Base-by-base conservation (phyloP, 345 rosid species). In the Eucalyptus rudis region DNA sequence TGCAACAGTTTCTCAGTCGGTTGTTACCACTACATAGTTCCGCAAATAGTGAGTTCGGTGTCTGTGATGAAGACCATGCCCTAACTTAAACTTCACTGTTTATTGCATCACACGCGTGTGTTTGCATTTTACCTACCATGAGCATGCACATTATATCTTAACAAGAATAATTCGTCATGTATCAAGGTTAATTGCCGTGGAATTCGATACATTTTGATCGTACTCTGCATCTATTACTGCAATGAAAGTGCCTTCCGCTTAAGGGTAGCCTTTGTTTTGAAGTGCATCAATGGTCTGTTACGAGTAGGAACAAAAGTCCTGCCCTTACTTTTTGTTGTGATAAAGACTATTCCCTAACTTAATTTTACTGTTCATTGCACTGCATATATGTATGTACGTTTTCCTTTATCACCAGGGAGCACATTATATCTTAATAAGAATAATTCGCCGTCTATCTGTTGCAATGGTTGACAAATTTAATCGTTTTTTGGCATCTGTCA, bases 381-480 rank as follows among this genome's bases (percentile, higher is more conserved):
- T 22, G 27, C 15, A 36, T 68, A 2, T 2, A 68, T 33, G 80
- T 31, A 17, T 71, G 3, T 17, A 17, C 25, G 40, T 33, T 71
- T 71, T 33, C 22, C 81, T 33, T 33, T 71, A 10, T 10, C 44
- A 8, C 1, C 13, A 33, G 13, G 13, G 7, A 10, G 2, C 80
- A 33, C 40, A 8, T 1, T 68, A 1, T 68, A 68, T 33, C 80
- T 17, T 17, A 17, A 8, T 17, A 33, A 68, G 13, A 68, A 68
- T 33, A 7, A 66, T 66, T 31, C 5, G 22, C 79, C 43, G 0
- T 68, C 1, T 31, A 1, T 68, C 22, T 16, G 5, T 1, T 0
- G 24, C 40, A 1, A 17, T 36, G 7, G 81, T 10, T 3, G 44
- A 33, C 44, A 71, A 71, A 17, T 9, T 33, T 4, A 40, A 3